A percentile compares a stretch with the other conserved stretches of the same genome.
These are phyloP conservation scores for Typha latifolia DNA, from an alignment of 176 grass and related monocot species.

Conservation along the genomic window DNA sequence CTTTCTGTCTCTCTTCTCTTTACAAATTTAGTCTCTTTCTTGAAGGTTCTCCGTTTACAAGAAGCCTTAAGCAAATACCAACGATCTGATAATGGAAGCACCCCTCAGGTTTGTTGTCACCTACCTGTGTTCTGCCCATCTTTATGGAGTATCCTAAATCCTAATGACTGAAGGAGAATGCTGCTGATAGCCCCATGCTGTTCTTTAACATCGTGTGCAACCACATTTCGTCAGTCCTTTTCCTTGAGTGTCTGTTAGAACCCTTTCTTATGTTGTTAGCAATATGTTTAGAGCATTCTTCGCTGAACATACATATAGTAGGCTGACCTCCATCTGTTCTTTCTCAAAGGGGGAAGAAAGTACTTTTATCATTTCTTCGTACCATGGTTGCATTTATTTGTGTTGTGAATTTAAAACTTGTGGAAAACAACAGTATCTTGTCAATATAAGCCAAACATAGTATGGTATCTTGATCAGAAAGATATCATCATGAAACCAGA, in stretches of 20 bases:
- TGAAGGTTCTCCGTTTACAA: conserved; percentile 85
- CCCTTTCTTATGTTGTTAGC: background rate
- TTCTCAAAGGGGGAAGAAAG: no score
- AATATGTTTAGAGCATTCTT: background rate
- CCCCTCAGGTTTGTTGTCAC: conserved; percentile 58
- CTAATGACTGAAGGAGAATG: background rate
- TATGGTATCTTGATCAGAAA: no score
- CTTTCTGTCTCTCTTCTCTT: background rate
- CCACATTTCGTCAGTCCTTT: background rate
- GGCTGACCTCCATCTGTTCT: no score
- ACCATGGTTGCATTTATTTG: no score
- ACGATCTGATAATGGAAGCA: conserved; percentile 74
- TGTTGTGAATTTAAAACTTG: background rate
- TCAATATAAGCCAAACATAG: background rate
- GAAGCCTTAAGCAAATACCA: conserved; percentile 98
- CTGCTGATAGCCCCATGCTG: background rate
- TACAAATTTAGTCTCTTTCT: conserved; percentile 13
- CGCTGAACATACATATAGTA: no score
- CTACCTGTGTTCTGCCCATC: background rate
- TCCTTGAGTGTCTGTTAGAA: background rate
- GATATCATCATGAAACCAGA: background rate
- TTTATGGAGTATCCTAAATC: background rate
- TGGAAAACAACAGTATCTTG: background rate
- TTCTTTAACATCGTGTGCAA: no score
- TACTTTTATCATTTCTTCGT: no score